Conservation (phyloP, 352 stramenopile genomes). For the Globisporangium lucens region DNA sequence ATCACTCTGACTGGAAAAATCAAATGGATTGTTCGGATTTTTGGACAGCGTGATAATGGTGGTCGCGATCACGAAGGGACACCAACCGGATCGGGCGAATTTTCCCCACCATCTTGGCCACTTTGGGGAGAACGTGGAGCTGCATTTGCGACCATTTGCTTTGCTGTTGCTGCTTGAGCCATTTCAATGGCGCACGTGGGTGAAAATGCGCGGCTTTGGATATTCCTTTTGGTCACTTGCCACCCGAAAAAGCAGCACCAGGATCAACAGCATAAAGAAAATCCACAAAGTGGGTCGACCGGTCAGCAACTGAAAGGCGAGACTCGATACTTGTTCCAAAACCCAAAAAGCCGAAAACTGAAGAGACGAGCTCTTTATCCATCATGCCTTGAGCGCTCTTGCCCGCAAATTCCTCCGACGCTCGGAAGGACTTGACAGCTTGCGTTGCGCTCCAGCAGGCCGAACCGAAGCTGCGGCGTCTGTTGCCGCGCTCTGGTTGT, state of each 20-base stretch:
- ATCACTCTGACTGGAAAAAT: constrained; percentile 10
- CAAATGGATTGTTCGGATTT: constrained; percentile 18
- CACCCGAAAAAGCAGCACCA: neutral
- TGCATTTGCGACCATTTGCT: neutral
- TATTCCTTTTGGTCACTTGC: neutral
- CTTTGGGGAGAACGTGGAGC: neutral
- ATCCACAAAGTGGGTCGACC: neutral
- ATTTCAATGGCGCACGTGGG: neutral
- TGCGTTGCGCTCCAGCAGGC: no score
- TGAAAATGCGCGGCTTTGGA: neutral
- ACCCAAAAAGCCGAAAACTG: no score
- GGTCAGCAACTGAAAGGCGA: no score
- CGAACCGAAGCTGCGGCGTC: no score
- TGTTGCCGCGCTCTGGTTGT: no score
- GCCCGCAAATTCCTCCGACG: no score
- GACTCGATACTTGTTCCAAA: no score
- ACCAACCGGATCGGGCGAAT: constrained; percentile 1
- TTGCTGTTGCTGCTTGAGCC: neutral
- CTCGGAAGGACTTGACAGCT: no score
- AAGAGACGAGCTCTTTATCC: no score
- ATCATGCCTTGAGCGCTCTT: no score
- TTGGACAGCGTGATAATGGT: constrained; percentile 11
- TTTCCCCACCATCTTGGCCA: neutral
- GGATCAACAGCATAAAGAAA: neutral
- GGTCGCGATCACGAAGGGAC: constrained; percentile 1